phyloP scores from a whole-genome alignment of 108 stramenopile genomes.

The Fragilaria crotonensis region DNA sequence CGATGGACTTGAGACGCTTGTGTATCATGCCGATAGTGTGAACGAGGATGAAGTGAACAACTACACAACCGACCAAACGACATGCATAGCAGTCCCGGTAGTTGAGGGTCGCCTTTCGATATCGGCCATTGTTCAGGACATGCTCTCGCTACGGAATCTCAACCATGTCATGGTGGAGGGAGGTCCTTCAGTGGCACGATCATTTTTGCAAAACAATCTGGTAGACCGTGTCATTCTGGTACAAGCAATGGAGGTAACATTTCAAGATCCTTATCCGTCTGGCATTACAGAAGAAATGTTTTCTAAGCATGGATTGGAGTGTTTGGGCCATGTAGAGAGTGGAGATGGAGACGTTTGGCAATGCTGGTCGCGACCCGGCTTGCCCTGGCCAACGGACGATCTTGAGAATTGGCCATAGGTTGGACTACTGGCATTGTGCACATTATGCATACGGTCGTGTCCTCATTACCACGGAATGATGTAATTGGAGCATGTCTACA shows the following conservation, averaged over 20 bases:
- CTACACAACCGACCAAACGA: neutral
- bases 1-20: constrained; percentile 47
- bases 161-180: constrained; percentile 84
- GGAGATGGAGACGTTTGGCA: constrained; percentile 54
- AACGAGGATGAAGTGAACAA: constrained; percentile 1
- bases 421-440: too few species aligned
- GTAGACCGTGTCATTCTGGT: constrained; percentile 74
- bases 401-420: constrained; percentile 52
- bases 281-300: constrained; percentile 30
- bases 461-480: too few species aligned
- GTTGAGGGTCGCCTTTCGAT: neutral
- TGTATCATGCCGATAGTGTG: constrained; percentile 33
- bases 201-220: constrained; percentile 40
- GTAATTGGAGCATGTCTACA: too few species aligned
- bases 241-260: constrained; percentile 36
- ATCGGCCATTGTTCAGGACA: constrained; percentile 28
- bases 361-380: constrained; percentile 47
- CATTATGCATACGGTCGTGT: too few species aligned
- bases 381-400: constrained; percentile 50
- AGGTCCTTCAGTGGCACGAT: constrained; percentile 59
- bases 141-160: constrained; percentile 28
- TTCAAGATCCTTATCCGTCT: constrained; percentile 43
- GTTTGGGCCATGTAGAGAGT: constrained; percentile 23
- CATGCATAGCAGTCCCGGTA: neutral
- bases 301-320: constrained; percentile 45